These are phyloP conservation scores for Hirsutella minnesotensis DNA, from an alignment of 2,329 filamentous ascomycete genomes.

Conservation along the genomic window DNA sequence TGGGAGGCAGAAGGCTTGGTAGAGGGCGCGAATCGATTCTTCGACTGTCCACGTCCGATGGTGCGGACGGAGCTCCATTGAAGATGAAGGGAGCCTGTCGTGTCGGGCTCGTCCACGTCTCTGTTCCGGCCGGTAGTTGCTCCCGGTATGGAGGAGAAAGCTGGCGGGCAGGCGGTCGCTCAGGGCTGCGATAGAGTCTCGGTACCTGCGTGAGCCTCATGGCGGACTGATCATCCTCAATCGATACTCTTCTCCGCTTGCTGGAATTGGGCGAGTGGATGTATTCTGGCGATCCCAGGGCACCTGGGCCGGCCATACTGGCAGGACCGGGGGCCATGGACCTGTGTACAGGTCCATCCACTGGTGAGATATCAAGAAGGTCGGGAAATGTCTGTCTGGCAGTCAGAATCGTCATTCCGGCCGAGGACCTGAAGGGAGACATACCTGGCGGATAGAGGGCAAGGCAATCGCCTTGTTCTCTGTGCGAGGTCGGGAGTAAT, in stretches of 20 bases:
- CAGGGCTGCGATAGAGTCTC: slow-evolving; percentile 29
- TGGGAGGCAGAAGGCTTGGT: slow-evolving; percentile 12
- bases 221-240: slow-evolving; percentile 26
- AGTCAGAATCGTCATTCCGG: slow-evolving; percentile 9
- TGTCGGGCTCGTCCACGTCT: slow-evolving; percentile 21
- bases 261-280: slow-evolving; percentile 33
- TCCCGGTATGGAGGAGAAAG: slow-evolving; percentile 24
- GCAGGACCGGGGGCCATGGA: slow-evolving; percentile 1
- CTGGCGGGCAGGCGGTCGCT: slow-evolving; percentile 17
- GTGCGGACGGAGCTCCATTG: slow-evolving; percentile 8
- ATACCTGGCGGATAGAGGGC: slow-evolving; percentile 42
- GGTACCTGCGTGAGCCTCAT: slow-evolving; percentile 33
- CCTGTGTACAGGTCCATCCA: neutral
- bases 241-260: slow-evolving; percentile 35
- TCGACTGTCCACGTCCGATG: slow-evolving; percentile 20
- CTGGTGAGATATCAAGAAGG: slow-evolving; percentile 15
- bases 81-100: neutral
- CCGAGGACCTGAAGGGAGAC: slow-evolving; percentile 1
- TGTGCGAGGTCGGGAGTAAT: slow-evolving; percentile 21
- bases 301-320: neutral
- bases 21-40: slow-evolving; percentile 27
- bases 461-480: slow-evolving; percentile 31
- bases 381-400: slow-evolving; percentile 29
- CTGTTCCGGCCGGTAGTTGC: slow-evolving; percentile 11
- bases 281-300: slow-evolving; percentile 31